These are phyloP conservation scores for Solanum hybrid DNA, from an alignment of 305 asterid species.

Conservation along the genomic window DNA sequence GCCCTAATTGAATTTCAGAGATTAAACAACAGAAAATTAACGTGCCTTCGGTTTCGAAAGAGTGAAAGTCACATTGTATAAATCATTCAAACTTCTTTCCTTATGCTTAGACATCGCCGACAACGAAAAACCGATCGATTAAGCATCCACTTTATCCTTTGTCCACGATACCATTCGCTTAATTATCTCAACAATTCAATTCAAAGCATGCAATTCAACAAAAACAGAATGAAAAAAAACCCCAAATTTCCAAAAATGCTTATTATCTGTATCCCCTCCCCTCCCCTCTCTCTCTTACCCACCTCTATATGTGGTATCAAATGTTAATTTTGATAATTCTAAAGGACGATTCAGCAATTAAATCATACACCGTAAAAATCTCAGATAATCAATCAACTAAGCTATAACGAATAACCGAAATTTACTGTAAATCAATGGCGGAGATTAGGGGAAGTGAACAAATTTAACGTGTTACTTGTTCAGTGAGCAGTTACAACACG, in stretches of 20 bases:
- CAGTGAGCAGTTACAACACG: neutral
- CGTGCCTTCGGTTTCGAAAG: slow-evolving; percentile 49
- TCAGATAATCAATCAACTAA: neutral
- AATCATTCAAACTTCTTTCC: slow-evolving; percentile 42
- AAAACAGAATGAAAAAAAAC: neutral
- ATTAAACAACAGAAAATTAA: slow-evolving; percentile 1
- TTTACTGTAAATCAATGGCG: neutral
- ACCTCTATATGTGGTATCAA: neutral
- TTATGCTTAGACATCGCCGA: slow-evolving; percentile 45
- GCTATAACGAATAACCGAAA: neutral
- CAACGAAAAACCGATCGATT: slow-evolving; percentile 23
- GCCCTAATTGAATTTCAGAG: slow-evolving; percentile 1
- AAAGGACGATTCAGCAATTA: neutral
- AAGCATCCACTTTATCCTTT: slow-evolving; percentile 29
- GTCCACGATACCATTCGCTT: neutral
- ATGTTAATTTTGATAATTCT: neutral
- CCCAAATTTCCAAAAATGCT: neutral
- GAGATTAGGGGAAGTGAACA: neutral
- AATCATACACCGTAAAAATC: neutral
- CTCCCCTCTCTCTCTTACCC: neutral
- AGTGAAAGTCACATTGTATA: slow-evolving; percentile 46
- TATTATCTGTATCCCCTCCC: neutral
- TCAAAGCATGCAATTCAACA: neutral
- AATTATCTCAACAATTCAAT: slow-evolving; percentile 9
- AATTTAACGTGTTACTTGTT: neutral